A percentile compares a stretch with the other conserved stretches of the same genome.
These are phyloP conservation scores for Cyclotella atomus DNA, from an alignment of 108 stramenopile species.

Conservation along the genomic window DNA sequence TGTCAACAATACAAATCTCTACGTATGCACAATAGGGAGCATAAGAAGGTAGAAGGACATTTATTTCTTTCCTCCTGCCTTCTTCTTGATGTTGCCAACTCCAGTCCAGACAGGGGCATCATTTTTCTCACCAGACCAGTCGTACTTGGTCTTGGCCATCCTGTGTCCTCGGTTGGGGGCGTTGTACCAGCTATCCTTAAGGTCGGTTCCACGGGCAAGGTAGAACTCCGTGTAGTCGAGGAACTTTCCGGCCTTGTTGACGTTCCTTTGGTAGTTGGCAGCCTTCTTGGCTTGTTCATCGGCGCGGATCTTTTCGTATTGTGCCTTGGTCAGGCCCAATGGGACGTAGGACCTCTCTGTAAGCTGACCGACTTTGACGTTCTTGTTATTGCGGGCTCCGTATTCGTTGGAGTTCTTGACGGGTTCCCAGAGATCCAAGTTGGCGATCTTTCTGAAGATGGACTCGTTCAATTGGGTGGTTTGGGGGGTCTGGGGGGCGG, in stretches of 20 bases:
- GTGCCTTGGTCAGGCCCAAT: constrained; percentile 63
- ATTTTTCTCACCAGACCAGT: constrained; percentile 58
- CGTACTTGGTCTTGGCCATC: constrained; percentile 88
- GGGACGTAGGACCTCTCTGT: constrained; percentile 78
- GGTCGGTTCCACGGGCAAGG: constrained; percentile 75
- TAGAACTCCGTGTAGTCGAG: constrained; percentile 83
- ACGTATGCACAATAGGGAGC: background rate
- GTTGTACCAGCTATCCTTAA: constrained; percentile 64
- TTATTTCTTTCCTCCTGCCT: constrained; percentile 23
- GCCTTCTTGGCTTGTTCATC: constrained; percentile 67
- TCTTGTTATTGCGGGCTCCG: constrained; percentile 81
- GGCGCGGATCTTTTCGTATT: constrained; percentile 76
- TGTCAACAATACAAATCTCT: background rate
- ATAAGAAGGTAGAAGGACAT: no score
- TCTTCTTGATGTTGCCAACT: constrained; percentile 35
- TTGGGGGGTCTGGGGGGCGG: constrained; percentile 38
- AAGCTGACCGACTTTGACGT: constrained; percentile 59
- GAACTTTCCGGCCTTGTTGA: constrained; percentile 85
- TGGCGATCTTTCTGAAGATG: constrained; percentile 59
- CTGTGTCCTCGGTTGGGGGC: constrained; percentile 71
- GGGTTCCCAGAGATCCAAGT: constrained; percentile 78
- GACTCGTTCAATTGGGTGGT: constrained; percentile 52
- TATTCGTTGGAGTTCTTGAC: constrained; percentile 71
- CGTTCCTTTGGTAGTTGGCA: constrained; percentile 78
- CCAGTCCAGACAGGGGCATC: constrained; percentile 42